Percentiles rank a stretch among this genome's conserved stretches.
Evolutionary conservation across 148 eudicot species (phyloP).

Genomic region (Dianthus caryophyllus): DNA sequence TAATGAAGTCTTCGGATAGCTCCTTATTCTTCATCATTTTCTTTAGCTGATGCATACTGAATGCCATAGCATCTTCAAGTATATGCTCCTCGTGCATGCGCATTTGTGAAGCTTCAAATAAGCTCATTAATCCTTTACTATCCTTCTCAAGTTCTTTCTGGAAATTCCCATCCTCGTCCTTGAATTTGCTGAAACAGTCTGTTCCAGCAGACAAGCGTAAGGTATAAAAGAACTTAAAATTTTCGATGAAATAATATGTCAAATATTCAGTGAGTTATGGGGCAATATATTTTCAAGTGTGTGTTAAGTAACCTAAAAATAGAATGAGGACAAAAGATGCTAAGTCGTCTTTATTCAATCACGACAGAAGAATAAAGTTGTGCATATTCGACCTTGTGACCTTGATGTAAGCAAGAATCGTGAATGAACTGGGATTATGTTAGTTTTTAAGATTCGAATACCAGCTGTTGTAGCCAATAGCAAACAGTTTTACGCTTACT

Average conservation of each 20-base stretch:
- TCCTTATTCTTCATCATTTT: slow-evolving; percentile 14
- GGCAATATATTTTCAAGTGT: not conserved
- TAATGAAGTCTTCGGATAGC: slow-evolving; percentile 17
- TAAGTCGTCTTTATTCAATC: too few relatives aligned
- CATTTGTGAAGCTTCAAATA: slow-evolving; percentile 62
- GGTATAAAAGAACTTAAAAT: not conserved
- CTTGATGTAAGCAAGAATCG: too few relatives aligned
- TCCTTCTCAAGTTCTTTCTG: slow-evolving; percentile 30
- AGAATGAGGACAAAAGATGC: too few relatives aligned
- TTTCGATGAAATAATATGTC: not conserved
- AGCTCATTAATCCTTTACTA: slow-evolving; percentile 41
- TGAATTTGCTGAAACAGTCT: slow-evolving; percentile 46
- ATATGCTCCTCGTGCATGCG: slow-evolving; percentile 48
- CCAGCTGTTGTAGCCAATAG: too few relatives aligned
- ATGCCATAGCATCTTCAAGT: slow-evolving; percentile 43
- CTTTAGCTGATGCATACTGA: slow-evolving; percentile 28
- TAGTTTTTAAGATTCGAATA: too few relatives aligned
- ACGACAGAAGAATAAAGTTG: too few relatives aligned
- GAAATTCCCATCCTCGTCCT: slow-evolving; percentile 35
- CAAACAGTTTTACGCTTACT: too few relatives aligned
- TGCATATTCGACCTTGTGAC: too few relatives aligned
- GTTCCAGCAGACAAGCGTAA: not conserved
- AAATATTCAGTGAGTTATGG: not conserved
- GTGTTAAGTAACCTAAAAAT: too few relatives aligned
- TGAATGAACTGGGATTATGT: too few relatives aligned